Evolutionary conservation across 1,284 basidiomycete genomes (phyloP), one percentile per base, ranked within the genome.

Genomic region (Puccinia triticina): DNA sequence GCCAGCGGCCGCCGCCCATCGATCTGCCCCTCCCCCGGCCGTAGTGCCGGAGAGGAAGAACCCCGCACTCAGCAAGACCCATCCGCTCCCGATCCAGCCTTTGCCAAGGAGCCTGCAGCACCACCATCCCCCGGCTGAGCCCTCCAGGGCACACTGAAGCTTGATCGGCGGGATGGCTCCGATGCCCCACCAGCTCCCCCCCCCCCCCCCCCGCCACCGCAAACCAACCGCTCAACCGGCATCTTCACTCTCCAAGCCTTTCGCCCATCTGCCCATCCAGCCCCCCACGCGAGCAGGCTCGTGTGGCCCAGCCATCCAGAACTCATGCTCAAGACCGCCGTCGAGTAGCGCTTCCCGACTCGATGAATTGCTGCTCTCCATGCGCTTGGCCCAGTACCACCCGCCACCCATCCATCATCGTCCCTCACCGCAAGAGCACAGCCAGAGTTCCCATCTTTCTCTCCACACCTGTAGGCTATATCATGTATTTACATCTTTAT

Each of bases 321-420:
- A 29, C 5, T 64, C 59, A 46, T 46, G 8, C 7, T 46, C 43
- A 46, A 14, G 8, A 46, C 8, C 43, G 14, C 8, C 43, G 14
- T 7, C 43, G 14, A 46, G 43, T 46, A 46, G 43, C 14, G 37
- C n/a, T n/a, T n/a, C n/a, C n/a, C n/a, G 59, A 37, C 59, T 64
- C 32, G 59, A 64, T 16, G 59, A 64, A 64, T 64, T 32, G 32
- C 21, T 64, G 18, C 59, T 64, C 21, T 64, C 59, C 29, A 64
- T 64, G 59, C 5, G 59, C 16, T 64, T 64, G 59, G 37, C 14
- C 14, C 59, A 64, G 59, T 64, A 34, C 32, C 59, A n/a, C n/a
- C n/a, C n/a, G n/a, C n/a, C n/a, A n/a, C 29, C 32, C 32, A 64
- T 26, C n/a, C 57, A 46, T 46, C 43, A 46, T 46, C 43, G 43